A percentile compares a stretch with the other conserved stretches of the same genome.
phyloP scores from a whole-genome alignment of 192 early-diverging fungal genomes.

The Radiomyces spectabilis region DNA sequence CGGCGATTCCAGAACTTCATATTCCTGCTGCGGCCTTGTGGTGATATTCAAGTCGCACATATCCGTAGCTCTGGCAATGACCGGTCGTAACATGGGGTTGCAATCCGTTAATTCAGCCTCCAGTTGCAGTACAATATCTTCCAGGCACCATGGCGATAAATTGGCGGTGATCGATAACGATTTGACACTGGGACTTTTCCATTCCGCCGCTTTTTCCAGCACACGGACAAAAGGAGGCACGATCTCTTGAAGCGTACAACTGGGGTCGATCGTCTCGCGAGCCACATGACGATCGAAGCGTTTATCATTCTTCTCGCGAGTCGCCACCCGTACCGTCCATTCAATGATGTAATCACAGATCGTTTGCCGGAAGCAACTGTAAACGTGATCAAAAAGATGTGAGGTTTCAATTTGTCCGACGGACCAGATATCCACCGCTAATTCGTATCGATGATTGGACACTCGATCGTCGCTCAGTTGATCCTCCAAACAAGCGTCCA shows the following conservation, averaged over 20 bases:
- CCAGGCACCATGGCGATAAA: constrained; percentile 50
- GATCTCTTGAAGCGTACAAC: not conserved
- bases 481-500: too few relatives aligned
- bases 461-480: too few relatives aligned
- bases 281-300: too few relatives aligned
- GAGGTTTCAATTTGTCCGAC: constrained; percentile 33
- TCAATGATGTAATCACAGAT: constrained; percentile 52
- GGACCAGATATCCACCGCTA: constrained; percentile 45
- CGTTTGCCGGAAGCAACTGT: constrained; percentile 40
- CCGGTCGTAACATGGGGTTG: constrained; percentile 31
- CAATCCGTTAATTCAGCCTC: constrained; percentile 36
- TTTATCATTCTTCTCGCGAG: not conserved
- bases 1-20: too few relatives aligned
- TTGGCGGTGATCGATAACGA: constrained; percentile 20
- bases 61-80: constrained; percentile 30
- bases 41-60: not conserved
- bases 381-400: constrained; percentile 29
- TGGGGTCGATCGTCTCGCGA: not conserved
- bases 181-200: constrained; percentile 42
- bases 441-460: too few relatives aligned
- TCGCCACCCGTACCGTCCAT: constrained; percentile 18
- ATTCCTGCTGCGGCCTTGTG: too few relatives aligned
- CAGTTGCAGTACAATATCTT: constrained; percentile 38
- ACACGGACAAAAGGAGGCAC: not conserved
- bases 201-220: constrained; percentile 33